Conservation (phyloP, 2,329 filamentous ascomycete species). For the Knufia petricola region DNA sequence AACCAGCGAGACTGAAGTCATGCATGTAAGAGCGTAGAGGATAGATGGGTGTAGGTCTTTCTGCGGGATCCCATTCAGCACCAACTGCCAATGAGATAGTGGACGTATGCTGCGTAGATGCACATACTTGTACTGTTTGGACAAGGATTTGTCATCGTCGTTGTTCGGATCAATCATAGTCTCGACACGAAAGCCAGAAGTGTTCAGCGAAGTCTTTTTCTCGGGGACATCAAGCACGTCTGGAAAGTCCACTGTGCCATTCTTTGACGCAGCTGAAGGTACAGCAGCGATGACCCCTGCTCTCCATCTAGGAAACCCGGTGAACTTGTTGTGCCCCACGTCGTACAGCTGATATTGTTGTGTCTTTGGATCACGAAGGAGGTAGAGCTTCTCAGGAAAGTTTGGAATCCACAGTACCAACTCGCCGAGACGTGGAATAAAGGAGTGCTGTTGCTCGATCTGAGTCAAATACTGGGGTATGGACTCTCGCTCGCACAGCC, state of each 20-base stretch:
- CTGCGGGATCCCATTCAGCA: conserved; percentile 34
- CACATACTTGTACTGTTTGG: conserved; percentile 47
- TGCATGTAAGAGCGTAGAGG: conserved; percentile 42
- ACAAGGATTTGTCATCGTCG: conserved; percentile 39
- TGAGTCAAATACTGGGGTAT: conserved; percentile 35
- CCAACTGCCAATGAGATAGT: conserved; percentile 44
- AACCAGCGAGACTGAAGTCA: conserved; percentile 44
- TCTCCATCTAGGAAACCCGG: conserved; percentile 42
- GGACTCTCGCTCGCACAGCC: conserved; percentile 38
- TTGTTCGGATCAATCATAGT: conserved; percentile 44
- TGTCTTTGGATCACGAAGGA: conserved; percentile 28
- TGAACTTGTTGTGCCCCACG: conserved; percentile 25
- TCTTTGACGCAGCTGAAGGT: conserved; percentile 30
- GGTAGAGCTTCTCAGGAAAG: conserved; percentile 27
- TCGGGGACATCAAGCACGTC: conserved; percentile 36
- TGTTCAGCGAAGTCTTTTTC: conserved; percentile 36
- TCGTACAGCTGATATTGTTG: conserved; percentile 29
- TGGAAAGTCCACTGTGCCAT: conserved; percentile 29
- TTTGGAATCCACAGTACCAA: conserved; percentile 43
- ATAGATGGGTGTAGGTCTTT: conserved; percentile 45
- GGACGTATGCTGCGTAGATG: conserved; percentile 46
- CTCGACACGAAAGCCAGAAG: conserved; percentile 49
- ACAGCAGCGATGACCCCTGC: conserved; percentile 47
- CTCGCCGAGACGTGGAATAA: conserved; percentile 47
- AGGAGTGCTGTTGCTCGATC: conserved; percentile 38